These are phyloP conservation scores for Starmera amethionina DNA, from an alignment of 805 yeast genomes.

Conservation along the genomic window DNA sequence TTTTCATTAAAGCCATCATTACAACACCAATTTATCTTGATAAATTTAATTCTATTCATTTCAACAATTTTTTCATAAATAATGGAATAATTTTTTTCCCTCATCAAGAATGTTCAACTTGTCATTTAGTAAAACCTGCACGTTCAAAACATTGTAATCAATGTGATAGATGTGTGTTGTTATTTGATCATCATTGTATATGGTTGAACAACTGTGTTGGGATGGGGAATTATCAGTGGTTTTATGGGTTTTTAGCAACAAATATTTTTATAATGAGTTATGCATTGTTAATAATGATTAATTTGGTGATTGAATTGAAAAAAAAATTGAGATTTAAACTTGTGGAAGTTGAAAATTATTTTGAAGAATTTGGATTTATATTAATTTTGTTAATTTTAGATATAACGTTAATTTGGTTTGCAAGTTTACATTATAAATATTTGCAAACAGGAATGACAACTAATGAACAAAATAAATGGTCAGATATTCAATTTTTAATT, in stretches of 20 bases:
- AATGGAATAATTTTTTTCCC: conserved; percentile 14
- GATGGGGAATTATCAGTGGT: conserved; percentile 49
- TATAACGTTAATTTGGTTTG: conserved; percentile 34
- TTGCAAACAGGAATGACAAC: conserved; percentile 65
- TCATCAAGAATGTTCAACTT: conserved; percentile 35
- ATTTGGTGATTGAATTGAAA: conserved; percentile 3
- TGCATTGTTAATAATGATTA: conserved; percentile 23
- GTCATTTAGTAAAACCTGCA: conserved; percentile 56
- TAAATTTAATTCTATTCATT: background rate
- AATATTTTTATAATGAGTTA: conserved; percentile 36
- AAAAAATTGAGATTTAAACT: conserved; percentile 1
- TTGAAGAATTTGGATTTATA: conserved; percentile 18
- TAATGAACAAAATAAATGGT: conserved; percentile 69
- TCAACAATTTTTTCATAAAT: conserved; percentile 3
- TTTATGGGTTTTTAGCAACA: conserved; percentile 41
- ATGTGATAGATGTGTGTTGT: conserved; percentile 52
- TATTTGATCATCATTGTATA: conserved; percentile 68
- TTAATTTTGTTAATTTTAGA: conserved; percentile 35
- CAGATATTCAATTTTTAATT: conserved; percentile 42
- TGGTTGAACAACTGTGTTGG: conserved; percentile 76
- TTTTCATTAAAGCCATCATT: conserved; percentile 3
- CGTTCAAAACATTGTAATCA: conserved; percentile 67
- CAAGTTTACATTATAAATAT: conserved; percentile 35
- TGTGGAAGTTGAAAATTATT: background rate
- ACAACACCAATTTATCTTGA: conserved; percentile 6